Conservation (phyloP, 1,139 yeast species). For the Geotrichum bryndzae region DNA sequence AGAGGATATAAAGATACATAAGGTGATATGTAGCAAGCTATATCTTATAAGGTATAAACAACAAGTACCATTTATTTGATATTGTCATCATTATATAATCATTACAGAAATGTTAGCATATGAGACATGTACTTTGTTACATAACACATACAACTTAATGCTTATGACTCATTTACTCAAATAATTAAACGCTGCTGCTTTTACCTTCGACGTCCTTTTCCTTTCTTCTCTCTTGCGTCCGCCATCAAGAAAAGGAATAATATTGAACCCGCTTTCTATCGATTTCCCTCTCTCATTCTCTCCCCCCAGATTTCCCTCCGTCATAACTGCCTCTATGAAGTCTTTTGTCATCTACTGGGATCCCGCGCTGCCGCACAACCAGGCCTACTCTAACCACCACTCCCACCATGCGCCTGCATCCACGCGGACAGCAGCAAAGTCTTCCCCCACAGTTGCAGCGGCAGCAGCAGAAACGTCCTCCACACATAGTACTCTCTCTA, state of each 20-base stretch:
- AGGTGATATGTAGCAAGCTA: too few species aligned
- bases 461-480: not conserved
- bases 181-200: not conserved
- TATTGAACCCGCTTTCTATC: not conserved
- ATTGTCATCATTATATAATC: not conserved
- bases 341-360: conserved; percentile 4
- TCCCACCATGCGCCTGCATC: not conserved
- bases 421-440: not conserved
- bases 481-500: not conserved
- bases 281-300: not conserved
- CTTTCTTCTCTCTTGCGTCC: not conserved
- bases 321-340: conserved; percentile 1
- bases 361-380: not conserved
- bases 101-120: too few species aligned
- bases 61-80: too few species aligned
- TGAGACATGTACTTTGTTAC: too few species aligned
- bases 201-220: not conserved
- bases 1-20: not conserved
- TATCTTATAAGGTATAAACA: too few species aligned
- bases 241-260: not conserved
- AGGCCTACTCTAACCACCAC: not conserved
- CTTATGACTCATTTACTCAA: not conserved
- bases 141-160: not conserved
- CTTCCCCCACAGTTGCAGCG: not conserved
- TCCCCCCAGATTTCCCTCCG: not conserved